phyloP scores from a whole-genome alignment of 2,329 filamentous ascomycete species.

The Botryotinia narcissicola region DNA sequence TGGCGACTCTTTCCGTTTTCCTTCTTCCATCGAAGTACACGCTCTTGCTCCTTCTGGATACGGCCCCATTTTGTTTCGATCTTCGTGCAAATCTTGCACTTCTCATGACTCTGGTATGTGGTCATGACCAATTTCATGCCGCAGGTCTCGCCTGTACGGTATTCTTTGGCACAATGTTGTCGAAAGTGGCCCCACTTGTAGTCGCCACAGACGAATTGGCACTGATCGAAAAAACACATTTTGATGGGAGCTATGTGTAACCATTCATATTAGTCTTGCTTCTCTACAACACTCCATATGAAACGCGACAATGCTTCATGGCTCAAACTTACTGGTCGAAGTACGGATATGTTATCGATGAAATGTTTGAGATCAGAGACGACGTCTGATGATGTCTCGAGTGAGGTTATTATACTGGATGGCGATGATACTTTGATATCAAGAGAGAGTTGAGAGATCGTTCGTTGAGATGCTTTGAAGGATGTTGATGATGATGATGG shows the following conservation, averaged over 20 bases:
- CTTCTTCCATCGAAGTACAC: constrained; percentile 72
- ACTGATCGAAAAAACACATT: constrained; percentile 98
- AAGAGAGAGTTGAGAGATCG: constrained; percentile 22
- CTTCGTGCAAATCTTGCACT: constrained; percentile 85
- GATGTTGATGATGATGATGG: constrained; percentile 31
- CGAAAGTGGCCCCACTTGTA: constrained; percentile 95
- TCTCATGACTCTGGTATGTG: constrained; percentile 57
- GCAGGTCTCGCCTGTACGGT: constrained; percentile 94
- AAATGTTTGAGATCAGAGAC: constrained; percentile 1
- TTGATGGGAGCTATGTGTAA: constrained; percentile 38
- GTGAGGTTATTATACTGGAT: constrained; percentile 14
- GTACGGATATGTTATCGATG: constrained; percentile 18
- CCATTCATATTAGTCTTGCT: constrained; percentile 26
- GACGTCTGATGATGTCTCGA: constrained; percentile 4
- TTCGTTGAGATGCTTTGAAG: constrained; percentile 25
- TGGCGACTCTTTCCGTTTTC: constrained; percentile 54
- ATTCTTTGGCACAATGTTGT: constrained; percentile 90
- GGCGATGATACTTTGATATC: constrained; percentile 25
- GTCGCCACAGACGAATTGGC: constrained; percentile 79
- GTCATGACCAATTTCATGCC: constrained; percentile 86
- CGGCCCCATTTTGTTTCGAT: constrained; percentile 81
- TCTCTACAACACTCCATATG: constrained; percentile 20
- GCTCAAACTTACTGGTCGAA: constrained; percentile 31
- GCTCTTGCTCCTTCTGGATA: constrained; percentile 68
- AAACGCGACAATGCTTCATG: constrained; percentile 23